Evolutionary conservation across 192 early-diverging fungal species (phyloP).

Genomic region (Spinellus fusiger): DNA sequence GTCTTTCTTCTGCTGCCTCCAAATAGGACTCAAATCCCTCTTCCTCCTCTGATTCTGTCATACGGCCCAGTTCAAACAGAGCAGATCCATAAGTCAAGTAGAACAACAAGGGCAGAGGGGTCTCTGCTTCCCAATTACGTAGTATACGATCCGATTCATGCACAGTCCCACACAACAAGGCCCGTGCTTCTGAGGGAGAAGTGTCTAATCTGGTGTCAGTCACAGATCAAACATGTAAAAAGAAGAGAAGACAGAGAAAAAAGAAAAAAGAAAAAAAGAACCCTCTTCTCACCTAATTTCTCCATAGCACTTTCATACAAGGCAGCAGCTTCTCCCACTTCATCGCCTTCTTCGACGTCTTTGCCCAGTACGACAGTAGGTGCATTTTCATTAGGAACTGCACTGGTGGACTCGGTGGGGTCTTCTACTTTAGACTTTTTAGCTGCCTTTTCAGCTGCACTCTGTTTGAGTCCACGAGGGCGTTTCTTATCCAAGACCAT

Average conservation of each 20-base stretch:
- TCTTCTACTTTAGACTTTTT: constrained; percentile 20
- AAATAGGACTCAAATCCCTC: constrained; percentile 26
- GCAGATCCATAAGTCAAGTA: constrained; percentile 47
- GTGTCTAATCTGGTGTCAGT: constrained; percentile 20
- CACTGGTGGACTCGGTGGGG: constrained; percentile 14
- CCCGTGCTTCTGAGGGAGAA: constrained; percentile 28
- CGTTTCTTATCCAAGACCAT: constrained; percentile 42
- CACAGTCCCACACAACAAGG: constrained; percentile 41
- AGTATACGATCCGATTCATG: constrained; percentile 51
- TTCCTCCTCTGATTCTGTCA: constrained; percentile 21
- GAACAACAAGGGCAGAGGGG: constrained; percentile 32
- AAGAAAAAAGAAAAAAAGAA: not conserved
- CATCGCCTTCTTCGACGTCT: constrained; percentile 44
- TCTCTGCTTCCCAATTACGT: constrained; percentile 40
- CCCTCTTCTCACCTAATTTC: constrained; percentile 29
- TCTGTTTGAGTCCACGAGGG: constrained; percentile 38
- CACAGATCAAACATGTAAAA: not conserved
- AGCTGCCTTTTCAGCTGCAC: constrained; percentile 21
- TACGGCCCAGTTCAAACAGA: constrained; percentile 33
- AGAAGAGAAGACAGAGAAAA: not conserved
- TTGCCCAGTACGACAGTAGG: constrained; percentile 38
- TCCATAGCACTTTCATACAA: constrained; percentile 44
- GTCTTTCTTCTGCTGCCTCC: constrained; percentile 28
- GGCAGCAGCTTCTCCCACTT: constrained; percentile 40
- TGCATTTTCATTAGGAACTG: constrained; percentile 30